phyloP scores from a whole-genome alignment of 2,329 filamentous ascomycete genomes.

The Fonsecaea erecta region DNA sequence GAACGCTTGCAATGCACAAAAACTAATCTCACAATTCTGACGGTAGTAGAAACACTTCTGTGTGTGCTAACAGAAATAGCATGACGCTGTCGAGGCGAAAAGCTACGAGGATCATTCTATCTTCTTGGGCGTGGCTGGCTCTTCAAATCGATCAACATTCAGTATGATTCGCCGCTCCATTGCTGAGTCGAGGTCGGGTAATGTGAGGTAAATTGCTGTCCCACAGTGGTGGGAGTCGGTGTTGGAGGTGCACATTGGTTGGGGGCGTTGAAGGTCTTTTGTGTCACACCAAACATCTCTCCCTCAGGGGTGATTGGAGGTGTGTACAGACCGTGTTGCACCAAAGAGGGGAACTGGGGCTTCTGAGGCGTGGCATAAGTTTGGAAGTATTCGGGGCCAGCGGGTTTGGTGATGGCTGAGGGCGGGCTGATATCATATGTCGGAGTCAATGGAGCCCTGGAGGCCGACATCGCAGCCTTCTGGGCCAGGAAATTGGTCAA shows the following conservation, averaged over 20 bases:
- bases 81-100: slow-evolving; percentile 14
- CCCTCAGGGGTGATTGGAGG: slow-evolving; percentile 51
- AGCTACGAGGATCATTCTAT: slow-evolving; percentile 19
- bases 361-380: slow-evolving; percentile 37
- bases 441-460: slow-evolving; percentile 39
- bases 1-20: slow-evolving; percentile 33
- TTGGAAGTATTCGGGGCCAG: slow-evolving; percentile 33
- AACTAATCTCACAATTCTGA: slow-evolving; percentile 22
- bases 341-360: slow-evolving; percentile 31
- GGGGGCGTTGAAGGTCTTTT: slow-evolving; percentile 42
- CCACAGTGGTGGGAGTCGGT: slow-evolving; percentile 31
- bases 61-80: slow-evolving; percentile 21
- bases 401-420: slow-evolving; percentile 32
- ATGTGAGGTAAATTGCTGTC: slow-evolving; percentile 29
- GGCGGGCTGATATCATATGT: slow-evolving; percentile 45
- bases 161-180: slow-evolving; percentile 30
- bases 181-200: slow-evolving; percentile 21
- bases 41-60: slow-evolving; percentile 24
- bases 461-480: slow-evolving; percentile 59
- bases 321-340: slow-evolving; percentile 51
- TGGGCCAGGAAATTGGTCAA: slow-evolving; percentile 70
- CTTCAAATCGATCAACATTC: slow-evolving; percentile 4
- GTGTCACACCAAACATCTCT: slow-evolving; percentile 46
- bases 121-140: slow-evolving; percentile 4
- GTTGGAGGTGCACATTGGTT: slow-evolving; percentile 36